phyloP scores from a whole-genome alignment of 306 rosid genomes.

The Lathyrus oleraceus region DNA sequence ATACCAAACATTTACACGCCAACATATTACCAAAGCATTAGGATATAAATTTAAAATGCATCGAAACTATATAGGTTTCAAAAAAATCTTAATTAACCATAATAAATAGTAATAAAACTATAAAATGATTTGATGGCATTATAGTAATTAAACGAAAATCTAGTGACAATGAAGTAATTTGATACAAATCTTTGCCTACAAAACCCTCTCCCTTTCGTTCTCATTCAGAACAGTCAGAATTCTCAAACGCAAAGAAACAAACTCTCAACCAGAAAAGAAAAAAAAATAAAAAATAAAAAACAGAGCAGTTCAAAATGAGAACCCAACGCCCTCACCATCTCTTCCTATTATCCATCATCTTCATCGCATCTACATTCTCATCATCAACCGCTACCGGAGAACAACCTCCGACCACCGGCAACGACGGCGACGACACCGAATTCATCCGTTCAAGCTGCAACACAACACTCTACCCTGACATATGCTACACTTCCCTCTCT shows the following conservation, averaged over 20 bases:
- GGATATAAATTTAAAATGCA: no score
- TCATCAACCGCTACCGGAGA: background rate
- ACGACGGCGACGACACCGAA: constrained; percentile 33
- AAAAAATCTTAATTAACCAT: no score
- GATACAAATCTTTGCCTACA: constrained; percentile 23
- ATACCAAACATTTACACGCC: no score
- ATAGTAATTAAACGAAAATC: background rate
- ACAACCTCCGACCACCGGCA: background rate
- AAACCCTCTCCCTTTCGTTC: constrained; percentile 20
- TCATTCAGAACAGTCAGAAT: background rate
- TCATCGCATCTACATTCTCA: constrained; percentile 35
- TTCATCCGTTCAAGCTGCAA: constrained; percentile 83
- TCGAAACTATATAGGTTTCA: no score
- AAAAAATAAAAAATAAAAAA: background rate
- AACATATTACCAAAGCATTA: no score
- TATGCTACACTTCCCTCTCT: constrained; percentile 82
- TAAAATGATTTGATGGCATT: constrained; percentile 4
- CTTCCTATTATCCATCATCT: constrained; percentile 4
- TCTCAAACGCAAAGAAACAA: background rate
- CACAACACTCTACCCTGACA: constrained; percentile 76
- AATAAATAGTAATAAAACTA: background rate
- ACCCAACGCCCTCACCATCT: constrained; percentile 25
- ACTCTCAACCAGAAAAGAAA: background rate
- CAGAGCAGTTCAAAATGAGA: constrained; percentile 30
- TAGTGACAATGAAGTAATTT: background rate